Base-by-base conservation (phyloP, 2,329 filamentous ascomycete genomes). In the Penicillium brevicompactum region DNA sequence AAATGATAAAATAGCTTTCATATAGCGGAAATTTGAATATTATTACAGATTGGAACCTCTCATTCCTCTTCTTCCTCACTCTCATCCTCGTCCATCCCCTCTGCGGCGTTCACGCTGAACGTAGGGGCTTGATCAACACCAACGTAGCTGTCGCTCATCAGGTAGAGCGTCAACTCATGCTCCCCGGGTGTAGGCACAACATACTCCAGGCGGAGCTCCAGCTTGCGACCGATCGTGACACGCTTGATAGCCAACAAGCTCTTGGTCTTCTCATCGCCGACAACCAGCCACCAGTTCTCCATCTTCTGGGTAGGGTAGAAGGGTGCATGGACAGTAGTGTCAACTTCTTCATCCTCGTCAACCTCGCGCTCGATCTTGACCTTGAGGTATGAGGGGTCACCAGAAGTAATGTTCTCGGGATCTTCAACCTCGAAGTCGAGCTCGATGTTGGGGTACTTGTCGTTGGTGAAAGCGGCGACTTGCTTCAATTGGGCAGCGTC, bases 281-380 rank as follows among this genome's bases (percentile, higher is more conserved):
- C 91, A 18, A 99, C 91, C 53, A 99, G 79, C 94, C 94, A 99
- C 92, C 92, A 99, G 71, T 94, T 96, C 82, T 99, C 94, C 79
- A 91, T 88, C 82, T 99, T 99, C 74, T 89, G 88, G 47, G 75
- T 81, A 1, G 94, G 92, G 72, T 94, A 99, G 81, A 97, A 99
- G 0, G 94, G 94, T 49, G 93, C 92, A 71, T 97, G 92, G 2
- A 97, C 95, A 1, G 87, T 88, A 2, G 88, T 84, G 71, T 97
- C 91, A 14, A 89, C 84, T 61, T 90, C 87, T 50, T 89, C 85
- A 38, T 86, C 84, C 10, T 86, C 84, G n/a, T 87, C 84, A 5
- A 93, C 78, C 67, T 96, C 92, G 31, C 94, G 89, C 65, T 91
- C 87, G 59, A 99, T 88, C 70, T 87, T 88, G 65, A 99, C 86